Conservation (phyloP, 2,329 filamentous ascomycete species). For the Fusarium falciforme region DNA sequence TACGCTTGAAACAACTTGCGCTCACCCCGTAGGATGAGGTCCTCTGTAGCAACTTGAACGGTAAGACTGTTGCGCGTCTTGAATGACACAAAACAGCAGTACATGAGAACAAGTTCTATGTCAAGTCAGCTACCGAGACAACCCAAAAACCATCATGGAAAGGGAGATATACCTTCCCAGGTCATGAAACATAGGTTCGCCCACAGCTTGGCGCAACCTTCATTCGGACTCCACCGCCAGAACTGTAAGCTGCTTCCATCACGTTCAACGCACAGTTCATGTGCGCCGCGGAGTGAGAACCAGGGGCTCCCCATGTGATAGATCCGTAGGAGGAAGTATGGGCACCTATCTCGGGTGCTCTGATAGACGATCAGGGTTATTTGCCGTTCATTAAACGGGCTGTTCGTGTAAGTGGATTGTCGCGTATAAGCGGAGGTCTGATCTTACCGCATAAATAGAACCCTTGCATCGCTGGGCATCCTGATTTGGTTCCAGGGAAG, state of each 20-base stretch:
- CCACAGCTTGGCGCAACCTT: slow-evolving; percentile 62
- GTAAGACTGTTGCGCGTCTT: slow-evolving; percentile 63
- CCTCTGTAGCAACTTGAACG: slow-evolving; percentile 55
- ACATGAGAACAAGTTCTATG: slow-evolving; percentile 69
- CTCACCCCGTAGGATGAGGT: slow-evolving; percentile 62
- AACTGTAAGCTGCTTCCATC: slow-evolving; percentile 62
- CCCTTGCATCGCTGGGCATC: slow-evolving; percentile 60
- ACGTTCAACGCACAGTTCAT: slow-evolving; percentile 65
- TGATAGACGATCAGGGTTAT: slow-evolving; percentile 66
- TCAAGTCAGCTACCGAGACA: slow-evolving; percentile 12
- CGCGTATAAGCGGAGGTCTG: not conserved
- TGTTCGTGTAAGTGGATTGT: slow-evolving; percentile 41
- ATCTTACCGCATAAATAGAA: slow-evolving; percentile 66
- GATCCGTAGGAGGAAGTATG: slow-evolving; percentile 61
- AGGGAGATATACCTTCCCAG: slow-evolving; percentile 64
- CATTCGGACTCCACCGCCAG: slow-evolving; percentile 61
- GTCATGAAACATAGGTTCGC: slow-evolving; percentile 66
- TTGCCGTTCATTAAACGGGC: slow-evolving; percentile 66
- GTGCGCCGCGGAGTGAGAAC: slow-evolving; percentile 63
- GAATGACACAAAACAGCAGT: slow-evolving; percentile 67
- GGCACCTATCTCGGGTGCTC: slow-evolving; percentile 55
- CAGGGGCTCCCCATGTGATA: slow-evolving; percentile 54
- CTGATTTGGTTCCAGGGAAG: slow-evolving; percentile 56
- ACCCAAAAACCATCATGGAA: not conserved
- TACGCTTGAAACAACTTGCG: slow-evolving; percentile 68